Percentiles rank a stretch among this genome's conserved stretches.
Conservation (phyloP, 345 rosid genomes). For the Corymbia maculata region DNA sequence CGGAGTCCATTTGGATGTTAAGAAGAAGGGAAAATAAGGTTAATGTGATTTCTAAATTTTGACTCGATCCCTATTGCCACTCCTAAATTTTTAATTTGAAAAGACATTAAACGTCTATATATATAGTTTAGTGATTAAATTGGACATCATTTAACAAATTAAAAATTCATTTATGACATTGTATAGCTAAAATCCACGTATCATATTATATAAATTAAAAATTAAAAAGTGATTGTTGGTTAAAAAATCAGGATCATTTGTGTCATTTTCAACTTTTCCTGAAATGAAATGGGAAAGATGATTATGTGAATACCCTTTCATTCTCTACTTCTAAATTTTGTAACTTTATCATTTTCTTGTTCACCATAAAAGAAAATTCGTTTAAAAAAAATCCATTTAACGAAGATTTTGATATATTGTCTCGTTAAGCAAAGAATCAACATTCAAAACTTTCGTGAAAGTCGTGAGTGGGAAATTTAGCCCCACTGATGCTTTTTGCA, state of each 20-base stretch:
- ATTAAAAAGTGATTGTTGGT: fast-evolving
- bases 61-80: no score
- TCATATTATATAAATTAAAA: no score
- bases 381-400: not conserved
- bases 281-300: not conserved
- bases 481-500: not conserved
- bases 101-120: no score
- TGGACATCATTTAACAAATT: no score
- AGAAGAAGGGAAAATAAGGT: not conserved
- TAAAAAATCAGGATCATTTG: not conserved
- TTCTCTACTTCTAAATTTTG: not conserved
- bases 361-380: fast-evolving
- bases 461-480: no score
- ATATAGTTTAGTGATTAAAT: no score
- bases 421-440: not conserved
- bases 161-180: no score
- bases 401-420: not conserved
- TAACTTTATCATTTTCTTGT: not conserved
- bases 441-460: not conserved
- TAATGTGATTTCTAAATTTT: no score
- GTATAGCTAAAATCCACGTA: fast-evolving
- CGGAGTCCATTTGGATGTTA: not conserved
- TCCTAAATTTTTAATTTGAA: no score
- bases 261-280: fast-evolving
- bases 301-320: not conserved